phyloP scores from a whole-genome alignment of 2,329 filamentous ascomycete species.

The Botrytis squamosa region DNA sequence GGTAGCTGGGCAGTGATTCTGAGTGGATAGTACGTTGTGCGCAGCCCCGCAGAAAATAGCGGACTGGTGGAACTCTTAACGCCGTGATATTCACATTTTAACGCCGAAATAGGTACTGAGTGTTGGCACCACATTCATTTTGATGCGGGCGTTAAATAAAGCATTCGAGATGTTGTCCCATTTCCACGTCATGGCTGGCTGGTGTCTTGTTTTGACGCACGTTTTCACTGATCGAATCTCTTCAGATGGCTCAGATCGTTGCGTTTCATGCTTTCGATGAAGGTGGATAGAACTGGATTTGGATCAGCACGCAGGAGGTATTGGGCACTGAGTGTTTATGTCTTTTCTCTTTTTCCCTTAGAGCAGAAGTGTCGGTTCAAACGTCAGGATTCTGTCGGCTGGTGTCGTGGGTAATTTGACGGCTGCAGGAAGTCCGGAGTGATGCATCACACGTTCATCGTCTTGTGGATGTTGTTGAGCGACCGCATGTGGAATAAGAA shows the following conservation, averaged over 20 bases:
- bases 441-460: not conserved
- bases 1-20: not conserved
- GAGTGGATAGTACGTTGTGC: not conserved
- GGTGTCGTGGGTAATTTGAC: not conserved
- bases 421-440: not conserved
- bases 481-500: not conserved
- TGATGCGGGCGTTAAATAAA: not conserved
- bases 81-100: not conserved
- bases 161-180: not conserved
- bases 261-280: not conserved
- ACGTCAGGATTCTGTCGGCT: not conserved
- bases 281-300: not conserved
- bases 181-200: not conserved
- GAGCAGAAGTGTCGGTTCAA: not conserved
- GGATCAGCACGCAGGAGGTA: not conserved
- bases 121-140: not conserved
- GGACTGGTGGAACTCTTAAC: not conserved
- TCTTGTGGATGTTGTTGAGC: not conserved
- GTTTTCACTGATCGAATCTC: not conserved
- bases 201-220: not conserved
- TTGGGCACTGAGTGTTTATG: not conserved
- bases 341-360: not conserved
- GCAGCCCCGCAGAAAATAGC: not conserved
- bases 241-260: not conserved
- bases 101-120: conserved; percentile 8